Evolutionary conservation across 352 stramenopile species (phyloP).

Genomic region (Phytopythium boreale): DNA sequence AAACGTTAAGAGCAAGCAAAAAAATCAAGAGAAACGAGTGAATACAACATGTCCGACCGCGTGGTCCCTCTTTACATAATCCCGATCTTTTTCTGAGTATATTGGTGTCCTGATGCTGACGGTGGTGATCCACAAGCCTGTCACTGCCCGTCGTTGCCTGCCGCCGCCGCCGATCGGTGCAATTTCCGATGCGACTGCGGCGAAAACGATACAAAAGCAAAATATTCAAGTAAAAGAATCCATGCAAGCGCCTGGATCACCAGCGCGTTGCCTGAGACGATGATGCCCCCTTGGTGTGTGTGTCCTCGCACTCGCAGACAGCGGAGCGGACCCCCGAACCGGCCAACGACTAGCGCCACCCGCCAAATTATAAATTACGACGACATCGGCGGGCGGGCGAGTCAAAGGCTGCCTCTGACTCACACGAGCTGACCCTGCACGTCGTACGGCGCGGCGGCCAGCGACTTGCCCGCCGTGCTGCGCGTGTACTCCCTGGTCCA

Average conservation of each 20-base stretch:
- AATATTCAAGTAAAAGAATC: neutral
- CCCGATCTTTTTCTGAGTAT: neutral
- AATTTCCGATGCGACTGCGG: neutral
- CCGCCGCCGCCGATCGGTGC: neutral
- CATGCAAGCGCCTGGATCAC: neutral
- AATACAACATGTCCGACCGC: neutral
- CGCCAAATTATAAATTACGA: slow-evolving; percentile 27
- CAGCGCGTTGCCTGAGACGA: neutral
- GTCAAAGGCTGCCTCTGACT: neutral
- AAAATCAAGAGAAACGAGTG: slow-evolving; percentile 4
- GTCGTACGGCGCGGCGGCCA: slow-evolving; percentile 24
- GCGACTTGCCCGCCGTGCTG: slow-evolving; percentile 50
- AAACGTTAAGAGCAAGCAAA: neutral
- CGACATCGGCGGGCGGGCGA: neutral
- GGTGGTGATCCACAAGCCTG: neutral
- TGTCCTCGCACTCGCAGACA: neutral
- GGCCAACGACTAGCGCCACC: neutral
- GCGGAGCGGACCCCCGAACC: neutral
- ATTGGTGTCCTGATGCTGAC: neutral
- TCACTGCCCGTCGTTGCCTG: neutral
- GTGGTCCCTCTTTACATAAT: neutral
- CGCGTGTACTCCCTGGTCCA: slow-evolving; percentile 73
- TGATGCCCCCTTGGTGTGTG: neutral
- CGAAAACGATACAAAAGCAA: neutral
- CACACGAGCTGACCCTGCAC: slow-evolving; percentile 35